These are phyloP conservation scores for Cryphonectria parasitica DNA, from an alignment of 2,329 filamentous ascomycete genomes.

Conservation along the genomic window DNA sequence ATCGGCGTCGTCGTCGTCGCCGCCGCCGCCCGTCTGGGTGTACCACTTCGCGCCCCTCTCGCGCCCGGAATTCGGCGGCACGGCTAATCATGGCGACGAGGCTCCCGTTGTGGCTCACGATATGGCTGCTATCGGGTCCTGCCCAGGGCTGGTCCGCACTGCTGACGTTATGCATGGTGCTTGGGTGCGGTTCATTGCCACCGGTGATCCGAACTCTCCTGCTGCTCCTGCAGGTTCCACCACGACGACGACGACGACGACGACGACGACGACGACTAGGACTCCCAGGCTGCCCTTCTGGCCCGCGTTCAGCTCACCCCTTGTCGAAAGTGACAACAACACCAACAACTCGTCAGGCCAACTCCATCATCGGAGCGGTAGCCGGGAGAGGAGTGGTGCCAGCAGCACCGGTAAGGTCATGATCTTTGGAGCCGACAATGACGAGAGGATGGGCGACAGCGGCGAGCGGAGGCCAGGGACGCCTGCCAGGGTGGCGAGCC, in stretches of 20 bases:
- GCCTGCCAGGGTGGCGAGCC: conserved; percentile 46
- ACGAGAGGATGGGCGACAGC: conserved; percentile 49
- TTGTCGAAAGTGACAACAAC: conserved; percentile 9
- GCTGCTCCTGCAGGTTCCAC: conserved; percentile 27
- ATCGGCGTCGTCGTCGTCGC: no score
- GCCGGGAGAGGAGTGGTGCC: neutral
- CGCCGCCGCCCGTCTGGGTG: conserved; percentile 11
- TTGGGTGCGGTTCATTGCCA: conserved; percentile 44
- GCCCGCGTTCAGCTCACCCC: conserved; percentile 41
- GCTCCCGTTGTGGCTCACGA: conserved; percentile 49
- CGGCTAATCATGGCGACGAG: conserved; percentile 55
- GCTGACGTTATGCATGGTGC: conserved; percentile 48
- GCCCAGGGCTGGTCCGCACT: conserved; percentile 44
- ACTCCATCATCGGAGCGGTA: conserved; percentile 20
- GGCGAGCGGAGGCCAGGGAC: conserved; percentile 44
- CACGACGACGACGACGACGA: conserved; percentile 23
- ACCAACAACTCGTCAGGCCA: conserved; percentile 15
- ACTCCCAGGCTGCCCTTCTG: conserved; percentile 40
- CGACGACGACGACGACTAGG: conserved; percentile 17
- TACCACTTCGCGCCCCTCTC: conserved; percentile 60
- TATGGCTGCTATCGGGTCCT: conserved; percentile 38
- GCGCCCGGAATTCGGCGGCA: conserved; percentile 32
- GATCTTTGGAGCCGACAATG: conserved; percentile 64
- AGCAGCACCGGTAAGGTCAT: conserved; percentile 45
- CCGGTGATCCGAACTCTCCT: conserved; percentile 29